phyloP scores from a whole-genome alignment of 208 protist species.

The Angomonas desouzai region DNA sequence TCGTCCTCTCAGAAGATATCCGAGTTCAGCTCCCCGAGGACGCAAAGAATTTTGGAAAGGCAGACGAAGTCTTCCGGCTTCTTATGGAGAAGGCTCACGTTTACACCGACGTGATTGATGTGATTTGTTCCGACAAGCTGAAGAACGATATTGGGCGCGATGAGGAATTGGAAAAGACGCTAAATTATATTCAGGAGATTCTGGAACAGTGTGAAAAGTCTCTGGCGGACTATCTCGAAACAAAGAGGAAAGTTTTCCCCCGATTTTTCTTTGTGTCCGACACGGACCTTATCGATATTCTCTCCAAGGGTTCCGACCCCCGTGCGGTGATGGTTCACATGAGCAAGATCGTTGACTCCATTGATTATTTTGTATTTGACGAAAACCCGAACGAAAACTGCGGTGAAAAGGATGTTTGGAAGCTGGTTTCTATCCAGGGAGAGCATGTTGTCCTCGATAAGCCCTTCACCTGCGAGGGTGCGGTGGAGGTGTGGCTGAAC shows the following conservation, averaged over 20 bases:
- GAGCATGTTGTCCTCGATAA: conserved; percentile 94
- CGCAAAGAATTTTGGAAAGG: conserved; percentile 91
- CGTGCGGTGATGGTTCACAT: conserved; percentile 95
- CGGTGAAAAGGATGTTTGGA: conserved; percentile 74
- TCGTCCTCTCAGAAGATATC: conserved; percentile 97
- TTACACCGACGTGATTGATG: conserved; percentile 90
- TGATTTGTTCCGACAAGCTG: conserved; percentile 81
- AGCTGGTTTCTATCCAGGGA: conserved; percentile 92
- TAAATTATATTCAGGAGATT: conserved; percentile 90
- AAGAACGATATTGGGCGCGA: conserved; percentile 83
- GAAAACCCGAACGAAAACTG: conserved; percentile 54
- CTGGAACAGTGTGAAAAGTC: conserved; percentile 97
- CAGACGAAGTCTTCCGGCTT: conserved; percentile 87
- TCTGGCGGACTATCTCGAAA: conserved; percentile 97
- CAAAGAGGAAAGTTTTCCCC: conserved; percentile 97
- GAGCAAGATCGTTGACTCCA: conserved; percentile 95
- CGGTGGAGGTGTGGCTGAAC: conserved; percentile 97
- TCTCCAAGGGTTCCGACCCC: conserved; percentile 95
- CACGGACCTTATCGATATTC: conserved; percentile 97
- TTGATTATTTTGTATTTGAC: conserved; percentile 89
- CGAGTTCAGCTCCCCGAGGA: conserved; percentile 96
- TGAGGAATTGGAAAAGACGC: conserved; percentile 86
- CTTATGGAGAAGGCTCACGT: conserved; percentile 91
- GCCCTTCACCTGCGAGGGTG: conserved; percentile 90
- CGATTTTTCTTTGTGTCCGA: conserved; percentile 97